A percentile compares a stretch with the other conserved stretches of the same genome.
These are phyloP conservation scores for Pythium oligandrum DNA, from an alignment of 352 stramenopile species.

Conservation along the genomic window DNA sequence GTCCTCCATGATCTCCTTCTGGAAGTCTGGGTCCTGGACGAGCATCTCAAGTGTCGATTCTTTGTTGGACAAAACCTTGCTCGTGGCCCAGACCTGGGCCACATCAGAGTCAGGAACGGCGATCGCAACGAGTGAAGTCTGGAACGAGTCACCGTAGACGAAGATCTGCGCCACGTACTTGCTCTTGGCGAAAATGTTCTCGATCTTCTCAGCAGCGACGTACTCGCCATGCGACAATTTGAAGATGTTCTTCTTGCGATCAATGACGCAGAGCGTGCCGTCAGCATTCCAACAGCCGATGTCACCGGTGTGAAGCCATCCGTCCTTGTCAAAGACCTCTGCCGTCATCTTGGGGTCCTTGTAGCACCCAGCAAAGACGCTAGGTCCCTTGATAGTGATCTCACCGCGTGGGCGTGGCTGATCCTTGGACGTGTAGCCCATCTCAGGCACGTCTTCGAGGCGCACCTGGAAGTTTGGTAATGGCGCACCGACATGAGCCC, in stretches of 20 bases:
- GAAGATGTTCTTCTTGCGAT: conserved; percentile 91
- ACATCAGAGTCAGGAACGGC: conserved; percentile 73
- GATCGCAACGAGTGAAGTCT: conserved; percentile 90
- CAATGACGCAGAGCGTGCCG: conserved; percentile 82
- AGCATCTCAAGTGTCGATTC: conserved; percentile 30
- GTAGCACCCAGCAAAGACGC: conserved; percentile 90
- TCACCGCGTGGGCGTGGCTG: conserved; percentile 41
- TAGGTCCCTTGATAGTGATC: conserved; percentile 48
- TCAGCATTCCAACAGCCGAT: conserved; percentile 91
- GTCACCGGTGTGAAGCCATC: conserved; percentile 95
- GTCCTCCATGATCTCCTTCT: conserved; percentile 67
- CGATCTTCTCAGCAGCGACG: conserved; percentile 94
- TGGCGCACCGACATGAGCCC: conserved; percentile 89
- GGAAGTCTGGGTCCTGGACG: conserved; percentile 36
- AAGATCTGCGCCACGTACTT: conserved; percentile 90
- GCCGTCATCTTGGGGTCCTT: conserved; percentile 87
- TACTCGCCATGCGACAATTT: conserved; percentile 92
- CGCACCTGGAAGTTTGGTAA: conserved; percentile 82
- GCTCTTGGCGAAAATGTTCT: conserved; percentile 89
- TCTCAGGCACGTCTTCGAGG: conserved; percentile 93
- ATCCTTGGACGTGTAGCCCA: conserved; percentile 90
- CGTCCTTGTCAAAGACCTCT: conserved; percentile 85
- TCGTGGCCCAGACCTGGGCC: conserved; percentile 3
- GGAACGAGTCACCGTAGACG: conserved; percentile 92
- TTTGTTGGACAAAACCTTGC: conserved; percentile 24